Evolutionary conservation across 257 asterid genomes (phyloP).

Genomic region (Capsicum chinense): DNA sequence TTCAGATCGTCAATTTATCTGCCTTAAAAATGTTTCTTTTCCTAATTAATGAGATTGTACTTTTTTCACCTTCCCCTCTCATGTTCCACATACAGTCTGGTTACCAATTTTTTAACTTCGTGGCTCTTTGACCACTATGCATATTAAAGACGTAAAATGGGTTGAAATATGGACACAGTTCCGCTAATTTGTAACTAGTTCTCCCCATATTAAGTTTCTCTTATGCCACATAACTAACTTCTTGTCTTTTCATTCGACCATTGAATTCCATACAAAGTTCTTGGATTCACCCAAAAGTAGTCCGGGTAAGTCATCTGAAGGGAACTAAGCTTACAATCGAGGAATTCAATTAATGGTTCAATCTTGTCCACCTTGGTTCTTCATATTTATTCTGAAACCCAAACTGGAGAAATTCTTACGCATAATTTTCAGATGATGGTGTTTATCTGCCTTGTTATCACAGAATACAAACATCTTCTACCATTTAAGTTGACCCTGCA

Average conservation of each 20-base stretch:
- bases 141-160: neutral
- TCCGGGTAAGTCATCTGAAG: neutral
- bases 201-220: neutral
- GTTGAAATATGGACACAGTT: neutral
- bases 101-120: neutral
- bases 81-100: neutral
- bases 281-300: neutral
- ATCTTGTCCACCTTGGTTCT: neutral
- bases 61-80: neutral
- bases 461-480: neutral
- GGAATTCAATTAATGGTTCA: neutral
- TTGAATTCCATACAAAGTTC: neutral
- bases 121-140: neutral
- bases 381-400: neutral
- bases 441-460: neutral
- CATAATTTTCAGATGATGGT: neutral
- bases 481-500: neutral
- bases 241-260: neutral
- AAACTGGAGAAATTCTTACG: neutral
- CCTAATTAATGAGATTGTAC: neutral
- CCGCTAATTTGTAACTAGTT: neutral
- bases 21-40: neutral
- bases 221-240: neutral
- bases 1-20: neutral
- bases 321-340: neutral